Evolutionary conservation across 116 monocot species (phyloP), one percentile per base, ranked within the genome.

Genomic region (Dioscorea cayenensis): DNA sequence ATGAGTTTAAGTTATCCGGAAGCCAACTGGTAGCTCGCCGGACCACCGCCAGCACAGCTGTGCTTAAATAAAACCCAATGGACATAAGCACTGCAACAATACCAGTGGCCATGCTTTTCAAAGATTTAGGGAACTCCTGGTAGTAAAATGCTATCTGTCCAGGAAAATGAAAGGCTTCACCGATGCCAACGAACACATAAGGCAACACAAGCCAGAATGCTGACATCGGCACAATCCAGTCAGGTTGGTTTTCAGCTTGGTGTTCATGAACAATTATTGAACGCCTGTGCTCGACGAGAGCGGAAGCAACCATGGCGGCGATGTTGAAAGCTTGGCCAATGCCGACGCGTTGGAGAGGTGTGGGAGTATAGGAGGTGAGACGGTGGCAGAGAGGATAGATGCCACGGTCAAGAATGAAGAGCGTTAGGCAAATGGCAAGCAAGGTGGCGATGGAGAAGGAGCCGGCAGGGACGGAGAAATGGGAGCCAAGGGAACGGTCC

Each of bases 301-400:
- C 85, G 0, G 77, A 75, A 5, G 64, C 55, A 3, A 51, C 75
- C 72, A 78, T 73, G 35, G 70, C 74, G 11, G 69, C 14, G 13
- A 13, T 35, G 28, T 69, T 76, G 66, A 85, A 25, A 10, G 78
- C 16, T 11, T 76, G 75, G 21, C 85, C 85, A 3, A 72, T 7
- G n/a, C 81, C 78, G 14, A 85, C 65, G 28, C 81, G 81, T 49
- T 73, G 67, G 28, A 81, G 81, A 1, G 81, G 81, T 0, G 72
- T 70, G 21, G 70, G 67, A 1, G 5, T 51, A 23, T 35, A 63
- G 74, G 36, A 51, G 43, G 67, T 49, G 64, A 77, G 29, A 20
- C 3, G 7, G 16, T 14, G 10, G 12, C 37, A 61, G 7, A 64
- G 22, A 4, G 82, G 82, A 65, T 68, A 65, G 27, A 82, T 6